Percentiles rank a stretch among this genome's conserved stretches.
Conservation (phyloP, 129 eudicot genomes). For the Pulicaria dysenterica region DNA sequence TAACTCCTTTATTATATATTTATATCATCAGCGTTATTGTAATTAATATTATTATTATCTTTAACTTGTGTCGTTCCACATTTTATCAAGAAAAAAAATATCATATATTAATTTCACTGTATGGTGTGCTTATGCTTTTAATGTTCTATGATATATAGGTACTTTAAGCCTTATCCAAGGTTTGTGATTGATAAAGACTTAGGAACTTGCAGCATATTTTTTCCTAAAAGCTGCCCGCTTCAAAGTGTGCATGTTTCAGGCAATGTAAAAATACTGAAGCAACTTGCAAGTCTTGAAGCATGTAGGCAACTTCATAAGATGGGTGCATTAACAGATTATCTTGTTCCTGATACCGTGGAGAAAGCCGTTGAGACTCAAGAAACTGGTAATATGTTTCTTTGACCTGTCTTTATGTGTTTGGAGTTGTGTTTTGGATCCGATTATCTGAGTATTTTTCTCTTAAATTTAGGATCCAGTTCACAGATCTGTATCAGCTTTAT, state of each 20-base stretch:
- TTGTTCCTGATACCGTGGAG: conserved; percentile 76
- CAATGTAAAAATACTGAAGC: conserved; percentile 53
- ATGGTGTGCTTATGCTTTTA: background rate
- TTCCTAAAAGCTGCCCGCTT: conserved; percentile 79
- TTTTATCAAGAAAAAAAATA: too few species aligned
- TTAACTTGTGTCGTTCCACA: too few species aligned
- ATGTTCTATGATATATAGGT: conserved; percentile 41
- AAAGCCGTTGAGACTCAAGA: conserved; percentile 48
- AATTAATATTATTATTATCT: background rate
- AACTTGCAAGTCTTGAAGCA: conserved; percentile 83
- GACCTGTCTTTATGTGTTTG: background rate
- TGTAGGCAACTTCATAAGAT: conserved; percentile 68
- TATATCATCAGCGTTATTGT: background rate
- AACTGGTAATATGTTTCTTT: conserved; percentile 43
- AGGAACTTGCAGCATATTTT: conserved; percentile 50
- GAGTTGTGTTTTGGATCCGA: background rate
- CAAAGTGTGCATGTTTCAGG: conserved; percentile 48
- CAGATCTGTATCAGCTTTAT: background rate
- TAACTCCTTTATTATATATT: background rate
- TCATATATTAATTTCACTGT: background rate
- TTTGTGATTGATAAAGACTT: conserved; percentile 47
- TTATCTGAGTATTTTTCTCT: background rate
- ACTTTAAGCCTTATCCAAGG: conserved; percentile 81
- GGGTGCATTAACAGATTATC: conserved; percentile 76
- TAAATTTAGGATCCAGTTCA: background rate